These are phyloP conservation scores for Aspergillus melleus DNA, from an alignment of 2,329 filamentous ascomycete species.

Conservation along the genomic window DNA sequence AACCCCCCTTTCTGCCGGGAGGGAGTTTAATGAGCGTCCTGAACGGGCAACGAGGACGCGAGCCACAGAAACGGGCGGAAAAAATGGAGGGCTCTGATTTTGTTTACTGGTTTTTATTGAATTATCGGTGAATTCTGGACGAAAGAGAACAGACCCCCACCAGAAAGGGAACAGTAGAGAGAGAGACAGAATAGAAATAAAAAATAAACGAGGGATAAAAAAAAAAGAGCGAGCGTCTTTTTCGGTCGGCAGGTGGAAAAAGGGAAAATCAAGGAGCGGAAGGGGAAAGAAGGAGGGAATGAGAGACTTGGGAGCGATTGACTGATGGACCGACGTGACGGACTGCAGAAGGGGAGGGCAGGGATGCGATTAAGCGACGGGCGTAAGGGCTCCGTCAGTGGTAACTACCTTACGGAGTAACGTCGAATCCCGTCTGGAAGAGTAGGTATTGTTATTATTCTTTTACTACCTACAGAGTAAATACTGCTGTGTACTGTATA, in stretches of 20 bases:
- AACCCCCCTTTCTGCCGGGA: conserved; percentile 19
- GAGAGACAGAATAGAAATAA: conserved; percentile 1
- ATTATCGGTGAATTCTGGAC: not conserved
- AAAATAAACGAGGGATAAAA: conserved; percentile 2
- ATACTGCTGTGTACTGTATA: too few species aligned
- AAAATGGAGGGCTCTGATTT: not conserved
- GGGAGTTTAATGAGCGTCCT: conserved; percentile 16
- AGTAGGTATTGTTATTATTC: too few species aligned
- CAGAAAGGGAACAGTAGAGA: not conserved
- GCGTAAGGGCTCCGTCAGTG: not conserved
- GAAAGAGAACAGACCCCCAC: conserved; percentile 1
- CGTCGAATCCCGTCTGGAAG: too few species aligned
- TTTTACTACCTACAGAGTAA: too few species aligned
- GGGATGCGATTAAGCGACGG: conserved; percentile 8
- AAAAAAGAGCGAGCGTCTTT: conserved; percentile 15
- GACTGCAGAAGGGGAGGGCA: not conserved
- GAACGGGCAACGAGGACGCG: conserved; percentile 5
- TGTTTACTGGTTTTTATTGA: not conserved
- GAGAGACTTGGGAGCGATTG: conserved; percentile 3
- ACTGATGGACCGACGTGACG: not conserved
- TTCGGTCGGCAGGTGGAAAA: conserved; percentile 3
- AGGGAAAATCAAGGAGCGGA: conserved; percentile 8
- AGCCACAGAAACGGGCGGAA: not conserved
- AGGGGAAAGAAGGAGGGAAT: conserved; percentile 13
- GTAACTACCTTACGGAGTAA: not conserved